Evolutionary conservation across 306 rosid species (phyloP).

Genomic region (Cicer bijugum): DNA sequence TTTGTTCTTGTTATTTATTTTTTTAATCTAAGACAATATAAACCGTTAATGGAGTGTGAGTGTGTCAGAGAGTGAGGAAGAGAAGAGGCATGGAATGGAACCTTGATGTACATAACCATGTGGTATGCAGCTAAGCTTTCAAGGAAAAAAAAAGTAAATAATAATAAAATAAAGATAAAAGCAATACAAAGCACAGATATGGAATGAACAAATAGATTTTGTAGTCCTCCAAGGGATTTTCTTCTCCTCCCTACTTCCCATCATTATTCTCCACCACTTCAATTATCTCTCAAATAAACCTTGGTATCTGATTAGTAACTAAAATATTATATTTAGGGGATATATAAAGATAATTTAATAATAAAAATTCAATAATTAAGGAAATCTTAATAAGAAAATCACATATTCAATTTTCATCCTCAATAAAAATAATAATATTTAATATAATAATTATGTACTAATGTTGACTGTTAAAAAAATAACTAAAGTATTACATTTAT

Average conservation of each 20-base stretch:
- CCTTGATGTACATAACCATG: slow-evolving; percentile 66
- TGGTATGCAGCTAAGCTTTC: slow-evolving; percentile 71
- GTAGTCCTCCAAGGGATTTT: slow-evolving; percentile 95
- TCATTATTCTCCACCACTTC: slow-evolving; percentile 67
- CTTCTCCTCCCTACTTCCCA: slow-evolving; percentile 68
- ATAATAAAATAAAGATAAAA: slow-evolving; percentile 43
- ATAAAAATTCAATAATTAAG: too few relatives aligned
- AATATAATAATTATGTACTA: too few relatives aligned
- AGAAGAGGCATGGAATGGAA: slow-evolving; percentile 39
- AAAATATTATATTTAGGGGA: slow-evolving; percentile 18
- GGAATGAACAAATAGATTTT: slow-evolving; percentile 78
- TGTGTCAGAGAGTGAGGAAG: slow-evolving; percentile 27
- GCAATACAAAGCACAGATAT: slow-evolving; percentile 52
- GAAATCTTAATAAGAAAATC: too few relatives aligned
- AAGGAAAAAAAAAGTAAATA: slow-evolving; percentile 17
- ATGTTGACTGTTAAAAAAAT: too few relatives aligned
- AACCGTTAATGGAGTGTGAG: slow-evolving; percentile 62
- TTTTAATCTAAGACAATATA: slow-evolving; percentile 33
- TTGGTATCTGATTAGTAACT: slow-evolving; percentile 34
- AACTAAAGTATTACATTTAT: too few relatives aligned
- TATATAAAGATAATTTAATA: too few relatives aligned
- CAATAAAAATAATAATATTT: too few relatives aligned
- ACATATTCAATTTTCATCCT: too few relatives aligned
- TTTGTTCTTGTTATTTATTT: background rate
- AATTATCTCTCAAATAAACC: slow-evolving; percentile 31